Percentiles rank a stretch among this genome's conserved stretches.
These are phyloP conservation scores for Beta vulgaris DNA, from an alignment of 148 eudicot genomes.

Conservation along the genomic window DNA sequence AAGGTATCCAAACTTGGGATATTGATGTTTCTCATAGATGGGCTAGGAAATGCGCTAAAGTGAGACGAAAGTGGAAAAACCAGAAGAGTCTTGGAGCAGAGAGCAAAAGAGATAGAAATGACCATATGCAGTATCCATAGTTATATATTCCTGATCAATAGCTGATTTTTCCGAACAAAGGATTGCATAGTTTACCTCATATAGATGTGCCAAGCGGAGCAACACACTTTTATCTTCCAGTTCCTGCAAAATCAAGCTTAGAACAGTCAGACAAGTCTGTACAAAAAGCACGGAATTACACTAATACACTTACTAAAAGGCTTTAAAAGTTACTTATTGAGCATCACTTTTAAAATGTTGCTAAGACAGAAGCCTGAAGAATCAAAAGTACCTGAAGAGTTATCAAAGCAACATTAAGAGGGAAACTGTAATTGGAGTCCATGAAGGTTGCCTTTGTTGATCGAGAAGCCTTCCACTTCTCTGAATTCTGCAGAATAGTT, in stretches of 20 bases:
- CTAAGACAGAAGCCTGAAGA: not conserved
- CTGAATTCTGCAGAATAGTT: constrained; percentile 44
- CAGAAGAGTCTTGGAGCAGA: not conserved
- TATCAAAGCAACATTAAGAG: constrained; percentile 74
- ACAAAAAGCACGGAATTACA: not conserved
- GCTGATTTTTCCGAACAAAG: too few relatives aligned
- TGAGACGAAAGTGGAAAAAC: not conserved
- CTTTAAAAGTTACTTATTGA: too few relatives aligned
- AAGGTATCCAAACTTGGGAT: not conserved
- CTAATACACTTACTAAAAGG: not conserved
- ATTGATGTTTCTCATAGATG: not conserved
- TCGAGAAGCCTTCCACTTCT: constrained; percentile 57
- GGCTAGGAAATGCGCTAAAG: not conserved
- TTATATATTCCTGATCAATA: not conserved
- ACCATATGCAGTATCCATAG: not conserved
- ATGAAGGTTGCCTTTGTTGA: constrained; percentile 46
- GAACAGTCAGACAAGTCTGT: not conserved
- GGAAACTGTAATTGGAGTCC: constrained; percentile 67
- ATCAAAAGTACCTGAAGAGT: constrained; percentile 66
- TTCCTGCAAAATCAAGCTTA: constrained; percentile 46
- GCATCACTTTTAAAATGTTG: not conserved
- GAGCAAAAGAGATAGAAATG: not conserved
- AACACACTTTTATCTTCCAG: constrained; percentile 64
- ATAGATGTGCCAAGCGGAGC: constrained; percentile 78
- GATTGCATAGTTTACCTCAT: constrained; percentile 87